phyloP scores from a whole-genome alignment of 495 filamentous ascomycete genomes.

The Schizothecium vesticola region DNA sequence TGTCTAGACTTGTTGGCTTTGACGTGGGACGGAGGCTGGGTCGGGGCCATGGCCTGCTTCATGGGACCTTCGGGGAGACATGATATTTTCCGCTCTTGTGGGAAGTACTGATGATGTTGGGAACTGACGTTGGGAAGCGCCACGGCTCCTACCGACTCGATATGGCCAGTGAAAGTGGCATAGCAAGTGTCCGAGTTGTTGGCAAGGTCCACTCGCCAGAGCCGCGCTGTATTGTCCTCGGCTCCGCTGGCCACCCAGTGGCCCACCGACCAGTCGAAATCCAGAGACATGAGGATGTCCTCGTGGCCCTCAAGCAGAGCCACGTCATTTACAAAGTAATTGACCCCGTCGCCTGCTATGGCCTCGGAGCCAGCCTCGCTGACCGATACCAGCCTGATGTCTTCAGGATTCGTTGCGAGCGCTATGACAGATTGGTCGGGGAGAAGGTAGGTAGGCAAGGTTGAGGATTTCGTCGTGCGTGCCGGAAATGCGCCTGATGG shows the following conservation, averaged over 20 bases:
- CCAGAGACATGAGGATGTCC: constrained; percentile 92
- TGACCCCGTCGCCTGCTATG: constrained; percentile 32
- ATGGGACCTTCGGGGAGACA: not conserved
- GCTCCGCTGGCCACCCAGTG: constrained; percentile 93
- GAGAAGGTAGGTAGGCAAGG: constrained; percentile 65
- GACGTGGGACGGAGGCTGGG: not conserved
- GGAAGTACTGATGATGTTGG: not conserved
- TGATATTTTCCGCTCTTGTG: no score
- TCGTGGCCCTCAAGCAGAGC: constrained; percentile 80
- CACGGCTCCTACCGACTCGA: constrained; percentile 91
- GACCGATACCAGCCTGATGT: constrained; percentile 74
- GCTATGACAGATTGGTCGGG: constrained; percentile 75
- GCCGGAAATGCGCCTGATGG: constrained; percentile 77
- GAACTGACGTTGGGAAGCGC: constrained; percentile 64
- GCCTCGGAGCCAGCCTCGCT: constrained; percentile 28
- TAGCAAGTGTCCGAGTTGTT: constrained; percentile 70
- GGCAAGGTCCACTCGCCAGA: constrained; percentile 83
- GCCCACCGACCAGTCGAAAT: constrained; percentile 93
- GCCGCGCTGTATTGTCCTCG: constrained; percentile 89
- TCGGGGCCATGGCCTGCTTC: not conserved
- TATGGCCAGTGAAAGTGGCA: constrained; percentile 79
- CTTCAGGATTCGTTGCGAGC: constrained; percentile 91
- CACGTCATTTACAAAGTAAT: constrained; percentile 83
- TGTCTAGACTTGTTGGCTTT: no score
- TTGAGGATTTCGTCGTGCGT: constrained; percentile 98